These are phyloP conservation scores for Suillus variegatus DNA, from an alignment of 768 basidiomycete species.

Conservation along the genomic window DNA sequence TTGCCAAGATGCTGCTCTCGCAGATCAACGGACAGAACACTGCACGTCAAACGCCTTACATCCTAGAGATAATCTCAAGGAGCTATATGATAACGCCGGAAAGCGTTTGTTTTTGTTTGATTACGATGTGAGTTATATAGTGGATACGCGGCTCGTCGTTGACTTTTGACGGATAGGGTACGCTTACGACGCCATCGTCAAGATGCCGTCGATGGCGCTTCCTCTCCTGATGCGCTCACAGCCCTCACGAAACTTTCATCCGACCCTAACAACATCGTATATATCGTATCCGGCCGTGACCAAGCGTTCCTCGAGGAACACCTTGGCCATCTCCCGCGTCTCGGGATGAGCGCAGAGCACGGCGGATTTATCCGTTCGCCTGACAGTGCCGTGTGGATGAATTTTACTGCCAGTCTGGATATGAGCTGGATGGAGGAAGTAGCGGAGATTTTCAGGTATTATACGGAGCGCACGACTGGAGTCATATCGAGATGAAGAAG, in stretches of 20 bases:
- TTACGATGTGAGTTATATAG: slow-evolving; percentile 73
- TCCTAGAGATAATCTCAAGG: slow-evolving; percentile 60
- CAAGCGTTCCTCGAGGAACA: slow-evolving; percentile 90
- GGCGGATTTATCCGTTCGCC: slow-evolving; percentile 88
- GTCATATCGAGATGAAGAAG: slow-evolving; percentile 96
- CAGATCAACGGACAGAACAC: slow-evolving; percentile 79
- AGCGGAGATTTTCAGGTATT: slow-evolving; percentile 93
- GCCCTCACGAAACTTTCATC: slow-evolving; percentile 70
- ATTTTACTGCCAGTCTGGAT: slow-evolving; percentile 43
- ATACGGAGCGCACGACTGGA: slow-evolving; percentile 94
- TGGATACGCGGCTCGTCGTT: not conserved
- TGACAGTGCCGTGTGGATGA: slow-evolving; percentile 67
- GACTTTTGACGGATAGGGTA: slow-evolving; percentile 58
- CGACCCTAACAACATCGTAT: slow-evolving; percentile 90
- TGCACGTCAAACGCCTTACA: slow-evolving; percentile 82
- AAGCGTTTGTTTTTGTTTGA: slow-evolving; percentile 94
- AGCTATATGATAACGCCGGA: slow-evolving; percentile 64
- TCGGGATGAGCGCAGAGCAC: slow-evolving; percentile 96
- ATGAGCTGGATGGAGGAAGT: slow-evolving; percentile 99
- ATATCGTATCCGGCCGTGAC: slow-evolving; percentile 97
- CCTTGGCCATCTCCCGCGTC: slow-evolving; percentile 75
- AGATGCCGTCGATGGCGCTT: slow-evolving; percentile 83
- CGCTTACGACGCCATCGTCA: slow-evolving; percentile 96
- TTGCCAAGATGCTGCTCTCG: slow-evolving; percentile 85
- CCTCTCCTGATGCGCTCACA: slow-evolving; percentile 71